Conservation (phyloP, 441 rosid species). For the Brassica hybrid region DNA sequence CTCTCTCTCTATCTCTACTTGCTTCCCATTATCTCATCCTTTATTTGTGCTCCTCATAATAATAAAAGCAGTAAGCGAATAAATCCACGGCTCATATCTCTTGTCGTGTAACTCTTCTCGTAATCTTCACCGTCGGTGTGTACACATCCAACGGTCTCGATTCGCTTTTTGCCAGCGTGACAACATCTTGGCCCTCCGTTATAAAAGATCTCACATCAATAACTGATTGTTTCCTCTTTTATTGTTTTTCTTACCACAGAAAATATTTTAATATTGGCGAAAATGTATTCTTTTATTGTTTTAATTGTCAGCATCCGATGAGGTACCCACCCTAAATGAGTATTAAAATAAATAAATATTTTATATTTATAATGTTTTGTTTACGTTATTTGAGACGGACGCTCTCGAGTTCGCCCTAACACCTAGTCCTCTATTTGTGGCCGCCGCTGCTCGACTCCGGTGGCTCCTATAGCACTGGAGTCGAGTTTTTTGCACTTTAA, state of each 20-base stretch:
- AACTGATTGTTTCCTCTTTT: conserved; percentile 37
- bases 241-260: neutral
- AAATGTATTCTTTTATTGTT: too few species aligned
- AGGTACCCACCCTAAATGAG: conserved; percentile 12
- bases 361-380: neutral
- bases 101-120: conserved; percentile 42
- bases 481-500: too few species aligned
- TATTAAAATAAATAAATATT: neutral
- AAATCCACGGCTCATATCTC: conserved; percentile 47
- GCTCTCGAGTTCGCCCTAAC: too few species aligned
- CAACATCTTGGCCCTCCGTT: conserved; percentile 53
- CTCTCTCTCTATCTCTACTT: conserved; percentile 44
- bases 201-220: conserved; percentile 32
- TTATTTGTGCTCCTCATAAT: conserved; percentile 46
- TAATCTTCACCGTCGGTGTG: conserved; percentile 52
- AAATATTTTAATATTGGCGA: too few species aligned
- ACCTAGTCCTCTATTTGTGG: too few species aligned
- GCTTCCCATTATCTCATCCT: conserved; percentile 44
- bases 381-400: neutral
- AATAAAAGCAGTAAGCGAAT: conserved; percentile 43
- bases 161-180: conserved; percentile 55
- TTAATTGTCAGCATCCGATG: conserved; percentile 36
- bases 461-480: too few species aligned
- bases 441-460: too few species aligned
- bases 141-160: conserved; percentile 51